A percentile compares a stretch with the other conserved stretches of the same genome.
phyloP scores from a whole-genome alignment of 768 basidiomycete genomes.

The Suillus tomentosus region DNA sequence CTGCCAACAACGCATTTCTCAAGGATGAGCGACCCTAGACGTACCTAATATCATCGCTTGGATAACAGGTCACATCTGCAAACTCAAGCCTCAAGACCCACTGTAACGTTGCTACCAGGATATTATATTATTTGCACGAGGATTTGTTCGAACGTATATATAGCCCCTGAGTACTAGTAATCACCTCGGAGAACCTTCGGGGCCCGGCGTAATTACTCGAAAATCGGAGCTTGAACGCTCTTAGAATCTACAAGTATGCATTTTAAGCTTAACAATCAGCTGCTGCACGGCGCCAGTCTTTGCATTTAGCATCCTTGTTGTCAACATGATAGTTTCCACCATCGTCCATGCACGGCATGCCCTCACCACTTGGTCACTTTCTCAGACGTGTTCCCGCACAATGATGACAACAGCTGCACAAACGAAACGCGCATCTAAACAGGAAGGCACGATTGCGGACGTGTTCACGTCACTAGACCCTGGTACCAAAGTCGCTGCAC shows the following conservation, averaged over 20 bases:
- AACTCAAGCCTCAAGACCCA: too few relatives aligned
- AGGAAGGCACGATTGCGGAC: constrained; percentile 44
- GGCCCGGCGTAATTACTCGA: not conserved
- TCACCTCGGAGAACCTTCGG: not conserved
- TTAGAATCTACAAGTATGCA: not conserved
- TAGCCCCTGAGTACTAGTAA: not conserved
- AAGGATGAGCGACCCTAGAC: too few relatives aligned
- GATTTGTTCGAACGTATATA: not conserved
- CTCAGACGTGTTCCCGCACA: not conserved
- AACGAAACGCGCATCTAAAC: constrained; percentile 17
- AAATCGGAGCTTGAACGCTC: not conserved
- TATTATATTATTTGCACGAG: too few relatives aligned
- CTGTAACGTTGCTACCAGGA: too few relatives aligned
- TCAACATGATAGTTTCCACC: not conserved
- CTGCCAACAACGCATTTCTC: too few relatives aligned
- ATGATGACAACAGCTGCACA: not conserved
- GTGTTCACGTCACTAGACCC: constrained; percentile 47
- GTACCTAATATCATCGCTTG: too few relatives aligned
- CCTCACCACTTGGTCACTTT: not conserved
- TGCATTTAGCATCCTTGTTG: not conserved
- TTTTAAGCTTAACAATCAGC: too few relatives aligned
- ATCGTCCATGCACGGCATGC: not conserved
- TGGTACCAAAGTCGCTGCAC: constrained; percentile 36
- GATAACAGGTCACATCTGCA: too few relatives aligned
- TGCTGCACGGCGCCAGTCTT: not conserved